phyloP scores from a whole-genome alignment of 108 stramenopile species.

The Stephanodiscus triporus region DNA sequence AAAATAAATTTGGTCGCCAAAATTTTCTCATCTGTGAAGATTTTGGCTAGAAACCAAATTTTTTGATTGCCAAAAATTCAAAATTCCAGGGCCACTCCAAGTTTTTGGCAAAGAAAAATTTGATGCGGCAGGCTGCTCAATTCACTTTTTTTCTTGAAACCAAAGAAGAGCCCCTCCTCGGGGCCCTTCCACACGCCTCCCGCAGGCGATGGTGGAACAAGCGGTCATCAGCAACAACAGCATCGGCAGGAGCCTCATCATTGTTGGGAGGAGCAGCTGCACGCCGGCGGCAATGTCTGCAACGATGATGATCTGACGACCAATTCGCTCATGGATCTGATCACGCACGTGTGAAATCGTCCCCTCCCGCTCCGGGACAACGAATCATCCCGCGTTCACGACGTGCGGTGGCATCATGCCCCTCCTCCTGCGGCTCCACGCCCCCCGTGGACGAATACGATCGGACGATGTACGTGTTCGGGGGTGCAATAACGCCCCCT shows the following conservation, averaged over 20 bases:
- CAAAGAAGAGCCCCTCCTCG: neutral
- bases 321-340: neutral
- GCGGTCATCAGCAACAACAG: neutral
- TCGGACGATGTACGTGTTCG: slow-evolving; percentile 51
- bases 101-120: too few species aligned
- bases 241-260: neutral
- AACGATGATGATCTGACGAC: neutral
- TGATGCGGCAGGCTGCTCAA: too few species aligned
- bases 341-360: neutral
- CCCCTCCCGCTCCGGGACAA: neutral
- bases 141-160: too few species aligned
- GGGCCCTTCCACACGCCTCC: neutral
- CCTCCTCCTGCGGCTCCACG: slow-evolving; percentile 61
- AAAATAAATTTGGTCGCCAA: too few species aligned
- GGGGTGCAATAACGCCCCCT: slow-evolving; percentile 61
- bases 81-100: too few species aligned
- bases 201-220: slow-evolving; percentile 3
- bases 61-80: too few species aligned
- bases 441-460: slow-evolving; percentile 49
- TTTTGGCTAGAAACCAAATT: too few species aligned
- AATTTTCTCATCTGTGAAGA: too few species aligned
- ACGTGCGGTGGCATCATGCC: slow-evolving; percentile 56
- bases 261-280: neutral
- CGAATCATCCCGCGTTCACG: slow-evolving; percentile 39
- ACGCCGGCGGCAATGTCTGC: neutral